Base-by-base conservation (phyloP, 192 early-diverging fungal genomes). In the Coemansia furcata region DNA sequence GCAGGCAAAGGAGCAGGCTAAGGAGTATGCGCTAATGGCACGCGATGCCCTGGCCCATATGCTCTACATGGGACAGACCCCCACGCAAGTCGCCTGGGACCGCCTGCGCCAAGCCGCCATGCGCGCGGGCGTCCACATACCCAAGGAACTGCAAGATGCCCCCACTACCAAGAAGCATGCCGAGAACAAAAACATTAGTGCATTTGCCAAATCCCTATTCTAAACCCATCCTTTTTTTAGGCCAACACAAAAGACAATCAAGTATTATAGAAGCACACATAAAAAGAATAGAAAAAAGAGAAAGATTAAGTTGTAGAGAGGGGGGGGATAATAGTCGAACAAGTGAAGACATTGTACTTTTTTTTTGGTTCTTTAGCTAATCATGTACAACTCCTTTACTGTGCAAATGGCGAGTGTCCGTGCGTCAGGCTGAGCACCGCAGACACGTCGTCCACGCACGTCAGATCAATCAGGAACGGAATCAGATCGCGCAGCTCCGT, bases 401-500 rank as follows among this genome's bases (percentile, higher is more conserved):
- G 70, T 17, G 66, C 73, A 64, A 70, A 73, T 55, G 72, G 65
- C 30, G 66, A 66, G 36, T 83, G 81, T 54, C 69, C 71, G 66
- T 83, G 81, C 36, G 72, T 83, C 64, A 83, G 67, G 37, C 77
- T 76, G 71, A 98, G 79, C 23, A 96, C 91, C 26, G 86, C 82
- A 39, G 86, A 89, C 50, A 98, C 95, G 74, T 99, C 88, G 58
- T 95, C 92, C 15, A 95, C 93, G 21, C 76, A 73, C 32, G 91
- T 94, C 68, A 99, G 73, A 66, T 99, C 96, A 67, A 92, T 92
- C 60, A 99, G 77, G 80, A 99, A 98, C 30, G 94, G 93, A 50
- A 97, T 91, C 60, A 99, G 85, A 74, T 99, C 96, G 62, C 91
- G 83, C 66, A 99, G 77, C 83, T 98, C 97, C 11, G 94, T 94